Percentiles rank a stretch among this genome's conserved stretches.
Evolutionary conservation across 2,329 filamentous ascomycete species (phyloP).

Genomic region (Fusarium sp.): DNA sequence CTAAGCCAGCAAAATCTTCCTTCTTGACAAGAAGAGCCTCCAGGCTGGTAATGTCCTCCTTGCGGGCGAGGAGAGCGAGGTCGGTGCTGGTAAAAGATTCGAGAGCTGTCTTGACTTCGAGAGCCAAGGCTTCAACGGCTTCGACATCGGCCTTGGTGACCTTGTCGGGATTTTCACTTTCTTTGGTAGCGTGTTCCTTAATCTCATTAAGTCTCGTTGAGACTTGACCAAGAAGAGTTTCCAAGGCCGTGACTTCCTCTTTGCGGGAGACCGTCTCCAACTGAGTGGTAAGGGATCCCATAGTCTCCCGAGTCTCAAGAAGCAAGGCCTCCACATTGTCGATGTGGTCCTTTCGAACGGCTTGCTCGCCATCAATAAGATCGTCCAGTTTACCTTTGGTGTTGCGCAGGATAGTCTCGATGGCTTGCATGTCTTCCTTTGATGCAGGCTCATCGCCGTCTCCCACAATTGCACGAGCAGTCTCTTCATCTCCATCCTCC

Average conservation of each 20-base stretch:
- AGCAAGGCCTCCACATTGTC: slow-evolving; percentile 73
- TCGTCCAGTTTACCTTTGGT: slow-evolving; percentile 91
- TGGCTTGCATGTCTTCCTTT: slow-evolving; percentile 86
- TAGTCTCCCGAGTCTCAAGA: slow-evolving; percentile 77
- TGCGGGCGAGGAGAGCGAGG: slow-evolving; percentile 75
- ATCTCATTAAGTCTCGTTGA: slow-evolving; percentile 80
- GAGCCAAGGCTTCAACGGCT: slow-evolving; percentile 79
- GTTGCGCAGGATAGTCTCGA: slow-evolving; percentile 89
- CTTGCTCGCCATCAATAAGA: slow-evolving; percentile 75
- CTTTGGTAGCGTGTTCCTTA: slow-evolving; percentile 65
- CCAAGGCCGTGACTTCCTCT: slow-evolving; percentile 80
- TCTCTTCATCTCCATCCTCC: slow-evolving; percentile 28
- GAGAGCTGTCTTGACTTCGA: slow-evolving; percentile 84
- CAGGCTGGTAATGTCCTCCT: slow-evolving; percentile 74
- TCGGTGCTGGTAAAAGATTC: slow-evolving; percentile 77
- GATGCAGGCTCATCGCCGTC: slow-evolving; percentile 51
- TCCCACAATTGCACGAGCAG: slow-evolving; percentile 8
- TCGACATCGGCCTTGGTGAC: slow-evolving; percentile 86
- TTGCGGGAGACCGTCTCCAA: slow-evolving; percentile 78
- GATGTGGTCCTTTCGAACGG: slow-evolving; percentile 72
- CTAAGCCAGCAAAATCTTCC: slow-evolving; percentile 72
- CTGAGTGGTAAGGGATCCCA: slow-evolving; percentile 73
- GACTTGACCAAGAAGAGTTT: slow-evolving; percentile 82
- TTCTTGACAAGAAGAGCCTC: slow-evolving; percentile 77
- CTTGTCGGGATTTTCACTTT: slow-evolving; percentile 67